These are phyloP conservation scores for Cryptomeria japonica DNA, from an alignment of 75 land plant species.

Conservation along the genomic window DNA sequence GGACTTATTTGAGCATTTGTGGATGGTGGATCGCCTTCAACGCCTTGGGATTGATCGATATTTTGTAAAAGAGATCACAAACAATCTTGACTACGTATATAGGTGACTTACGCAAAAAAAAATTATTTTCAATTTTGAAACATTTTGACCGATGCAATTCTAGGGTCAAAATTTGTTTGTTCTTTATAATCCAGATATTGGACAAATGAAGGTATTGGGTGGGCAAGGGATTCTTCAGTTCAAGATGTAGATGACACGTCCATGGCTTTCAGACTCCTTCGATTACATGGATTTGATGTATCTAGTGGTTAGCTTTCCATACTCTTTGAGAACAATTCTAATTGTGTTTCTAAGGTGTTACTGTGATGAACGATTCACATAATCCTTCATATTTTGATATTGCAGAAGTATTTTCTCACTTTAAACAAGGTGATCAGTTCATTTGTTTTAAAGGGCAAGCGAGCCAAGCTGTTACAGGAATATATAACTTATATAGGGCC, in stretches of 20 bases:
- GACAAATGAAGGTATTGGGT: conserved; percentile 73
- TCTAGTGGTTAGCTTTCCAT: conserved; percentile 44
- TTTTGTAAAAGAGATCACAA: conserved; percentile 62
- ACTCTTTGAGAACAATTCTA: neutral
- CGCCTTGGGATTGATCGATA: conserved; percentile 82
- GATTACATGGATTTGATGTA: conserved; percentile 78
- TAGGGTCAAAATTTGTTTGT: neutral
- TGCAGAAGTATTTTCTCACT: conserved; percentile 69
- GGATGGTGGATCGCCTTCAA: conserved; percentile 88
- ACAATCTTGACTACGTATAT: conserved; percentile 64
- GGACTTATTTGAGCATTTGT: conserved; percentile 88
- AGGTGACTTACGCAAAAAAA: conserved; percentile 26
- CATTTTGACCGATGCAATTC: neutral
- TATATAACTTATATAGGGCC: conserved; percentile 82
- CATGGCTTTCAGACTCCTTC: conserved; percentile 89
- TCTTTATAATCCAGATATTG: conserved; percentile 50
- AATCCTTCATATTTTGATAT: neutral
- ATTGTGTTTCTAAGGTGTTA: neutral
- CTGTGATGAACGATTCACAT: no score
- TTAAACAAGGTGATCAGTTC: conserved; percentile 78
- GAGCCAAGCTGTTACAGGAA: conserved; percentile 83
- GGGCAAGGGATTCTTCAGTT: conserved; percentile 73
- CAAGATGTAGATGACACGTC: conserved; percentile 88
- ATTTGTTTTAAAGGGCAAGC: conserved; percentile 85
- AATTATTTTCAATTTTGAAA: neutral